Percentiles rank a stretch among this genome's conserved stretches.
Conservation (phyloP, 73 alveolate genomes). For the Tetrahymena borealis region DNA sequence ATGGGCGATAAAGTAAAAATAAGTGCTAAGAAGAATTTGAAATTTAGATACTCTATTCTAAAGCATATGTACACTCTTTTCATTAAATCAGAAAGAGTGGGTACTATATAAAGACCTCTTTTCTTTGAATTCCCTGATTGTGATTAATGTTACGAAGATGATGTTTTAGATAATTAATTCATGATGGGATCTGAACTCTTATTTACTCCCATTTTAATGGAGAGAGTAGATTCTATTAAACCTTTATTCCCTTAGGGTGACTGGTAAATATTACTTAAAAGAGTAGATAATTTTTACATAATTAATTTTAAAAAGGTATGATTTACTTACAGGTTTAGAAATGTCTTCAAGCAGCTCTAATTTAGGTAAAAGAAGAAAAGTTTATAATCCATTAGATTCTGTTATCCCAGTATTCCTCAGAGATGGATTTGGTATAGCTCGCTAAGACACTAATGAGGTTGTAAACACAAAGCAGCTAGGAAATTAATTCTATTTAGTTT, state of each 20-base stretch:
- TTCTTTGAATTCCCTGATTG: constrained; percentile 64
- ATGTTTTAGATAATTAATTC: constrained; percentile 41
- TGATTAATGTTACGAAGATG: constrained; percentile 34
- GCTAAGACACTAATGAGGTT: background rate
- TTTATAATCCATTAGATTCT: constrained; percentile 6
- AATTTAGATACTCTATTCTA: constrained; percentile 73
- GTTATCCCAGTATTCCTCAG: constrained; percentile 26
- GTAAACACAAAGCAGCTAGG: background rate
- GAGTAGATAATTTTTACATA: too few relatives aligned
- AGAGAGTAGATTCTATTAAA: constrained; percentile 18
- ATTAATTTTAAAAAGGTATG: constrained; percentile 12
- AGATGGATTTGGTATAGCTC: constrained; percentile 18
- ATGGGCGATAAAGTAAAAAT: constrained; percentile 1
- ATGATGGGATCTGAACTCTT: constrained; percentile 60
- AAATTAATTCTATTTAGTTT: background rate
- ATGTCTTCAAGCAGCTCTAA: background rate
- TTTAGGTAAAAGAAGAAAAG: background rate
- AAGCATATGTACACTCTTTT: constrained; percentile 74
- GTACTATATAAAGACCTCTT: constrained; percentile 54
- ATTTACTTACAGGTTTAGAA: constrained; percentile 10
- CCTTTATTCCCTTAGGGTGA: constrained; percentile 55
- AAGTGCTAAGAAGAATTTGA: constrained; percentile 45
- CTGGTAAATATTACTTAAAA: constrained; percentile 9
- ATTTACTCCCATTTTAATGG: constrained; percentile 59
- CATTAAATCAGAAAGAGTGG: constrained; percentile 16